Conservation (phyloP, 2,329 filamentous ascomycete genomes). For the Aureobasidium sp. region DNA sequence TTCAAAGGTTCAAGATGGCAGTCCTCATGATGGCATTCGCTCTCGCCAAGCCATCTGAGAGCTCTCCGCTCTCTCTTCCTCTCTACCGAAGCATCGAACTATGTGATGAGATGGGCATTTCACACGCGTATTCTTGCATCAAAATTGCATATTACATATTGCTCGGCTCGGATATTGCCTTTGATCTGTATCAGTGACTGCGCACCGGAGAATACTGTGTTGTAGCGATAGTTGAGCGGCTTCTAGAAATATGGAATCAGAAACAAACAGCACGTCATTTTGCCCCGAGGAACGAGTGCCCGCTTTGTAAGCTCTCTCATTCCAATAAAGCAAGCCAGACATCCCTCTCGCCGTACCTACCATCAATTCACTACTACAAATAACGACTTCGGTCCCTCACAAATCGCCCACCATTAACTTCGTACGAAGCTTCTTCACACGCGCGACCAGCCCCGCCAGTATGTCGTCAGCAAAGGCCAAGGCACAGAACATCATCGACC, state of each 20-base stretch:
- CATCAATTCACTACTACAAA: not conserved
- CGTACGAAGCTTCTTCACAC: constrained; percentile 66
- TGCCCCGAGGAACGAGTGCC: not conserved
- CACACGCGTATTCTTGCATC: not conserved
- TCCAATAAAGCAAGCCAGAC: constrained; percentile 5
- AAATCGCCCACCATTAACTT: constrained; percentile 51
- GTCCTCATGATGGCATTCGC: constrained; percentile 1
- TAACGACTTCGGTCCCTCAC: not conserved
- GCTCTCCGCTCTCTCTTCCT: not conserved
- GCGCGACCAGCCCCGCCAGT: constrained; percentile 50
- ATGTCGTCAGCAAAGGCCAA: constrained; percentile 82
- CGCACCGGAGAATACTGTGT: not conserved
- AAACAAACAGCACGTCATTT: not conserved
- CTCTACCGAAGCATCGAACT: not conserved
- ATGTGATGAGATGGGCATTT: not conserved
- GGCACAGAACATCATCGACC: constrained; percentile 78
- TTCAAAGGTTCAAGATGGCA: not conserved
- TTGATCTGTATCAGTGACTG: no score
- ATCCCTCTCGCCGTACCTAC: not conserved
- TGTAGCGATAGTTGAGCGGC: not conserved
- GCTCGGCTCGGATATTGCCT: not conserved
- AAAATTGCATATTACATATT: not conserved
- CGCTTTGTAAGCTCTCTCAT: constrained; percentile 9
- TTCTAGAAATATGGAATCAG: not conserved
- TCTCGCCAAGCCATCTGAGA: not conserved